Base-by-base conservation (phyloP, 169 alveolate species). In the Cryptosporidium tyzzeri region DNA sequence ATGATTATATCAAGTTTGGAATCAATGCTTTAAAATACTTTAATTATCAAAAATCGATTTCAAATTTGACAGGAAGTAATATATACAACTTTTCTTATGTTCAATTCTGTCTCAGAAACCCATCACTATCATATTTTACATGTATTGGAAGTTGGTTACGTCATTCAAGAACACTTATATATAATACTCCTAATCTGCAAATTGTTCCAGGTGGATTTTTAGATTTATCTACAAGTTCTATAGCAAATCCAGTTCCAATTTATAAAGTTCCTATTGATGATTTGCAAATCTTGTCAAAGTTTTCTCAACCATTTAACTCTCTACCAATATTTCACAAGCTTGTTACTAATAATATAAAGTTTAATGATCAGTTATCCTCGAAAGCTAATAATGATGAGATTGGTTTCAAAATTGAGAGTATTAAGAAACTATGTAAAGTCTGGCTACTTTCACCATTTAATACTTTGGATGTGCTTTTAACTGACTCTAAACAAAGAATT, bases 151-250 rank as follows among this genome's bases (percentile, higher is more conserved):
- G 75, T 48, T 80, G 89, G 89, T 3, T 80, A 12, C 41, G 75
- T 14, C 61, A 59, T 29, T 21, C 70, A 5, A 80, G 55, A 62
- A 80, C 89, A 3, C 68, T 80, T 1, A 48, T 80, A 10, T 80
- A 80, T 41, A 65, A 53, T 67, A 80, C 89, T 14, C 89, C 89
- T 7, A 80, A 41, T 4, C 18, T 80, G 10, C 48, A 37, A 16
- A 53, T 80, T n/a, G 89, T 80, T 21, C 89, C 89, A 5, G 89
- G 89, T 45, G 89, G 89, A 9, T 80, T 80, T 62, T 45, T 80
- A 26, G 89, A 80, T 31, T 48, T 55, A 18, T 21, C 31, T 7
- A 59, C 23, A 23, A 80, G 62, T n/a, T 33, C 73, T 5, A 67
- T 80, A n/a, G 89, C 65, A 18, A 80, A 62, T 59, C 89, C 89